Evolutionary conservation across 768 basidiomycete genomes (phyloP).

Genomic region (Dictyophora rubrovolvata): DNA sequence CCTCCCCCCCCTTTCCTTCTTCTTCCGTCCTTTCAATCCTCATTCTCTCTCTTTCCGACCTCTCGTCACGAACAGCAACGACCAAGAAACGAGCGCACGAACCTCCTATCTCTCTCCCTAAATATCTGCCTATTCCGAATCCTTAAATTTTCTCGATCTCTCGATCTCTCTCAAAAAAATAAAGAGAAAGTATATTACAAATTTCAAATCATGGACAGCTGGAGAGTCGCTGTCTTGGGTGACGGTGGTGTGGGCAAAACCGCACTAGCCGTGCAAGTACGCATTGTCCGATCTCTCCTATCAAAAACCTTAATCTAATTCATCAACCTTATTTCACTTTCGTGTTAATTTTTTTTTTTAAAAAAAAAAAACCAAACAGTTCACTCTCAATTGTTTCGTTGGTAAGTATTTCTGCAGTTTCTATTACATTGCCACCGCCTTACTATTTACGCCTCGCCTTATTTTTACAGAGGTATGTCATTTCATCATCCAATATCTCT

Average conservation of each 20-base stretch:
- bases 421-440: not conserved
- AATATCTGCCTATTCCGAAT: no score
- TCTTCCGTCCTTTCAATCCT: not conserved
- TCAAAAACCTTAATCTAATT: not conserved
- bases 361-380: constrained; percentile 41
- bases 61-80: not conserved
- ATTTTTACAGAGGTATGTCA: constrained; percentile 41
- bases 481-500: no score
- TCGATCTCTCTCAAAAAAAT: not conserved
- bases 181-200: not conserved
- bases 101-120: not conserved
- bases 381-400: constrained; percentile 93
- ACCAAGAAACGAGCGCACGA: not conserved
- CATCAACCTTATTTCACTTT: not conserved
- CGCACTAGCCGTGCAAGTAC: constrained; percentile 86
- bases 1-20: not conserved
- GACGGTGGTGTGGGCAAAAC: constrained; percentile 98
- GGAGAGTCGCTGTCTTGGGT: constrained; percentile 92
- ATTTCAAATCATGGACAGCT: constrained; percentile 62
- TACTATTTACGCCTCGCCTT: constrained; percentile 4
- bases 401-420: constrained; percentile 41
- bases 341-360: not conserved
- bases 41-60: not conserved
- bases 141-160: not conserved
- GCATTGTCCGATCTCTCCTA: constrained; percentile 20